Evolutionary conservation across 306 rosid species (phyloP).

Genomic region (Rubus parviflorus): DNA sequence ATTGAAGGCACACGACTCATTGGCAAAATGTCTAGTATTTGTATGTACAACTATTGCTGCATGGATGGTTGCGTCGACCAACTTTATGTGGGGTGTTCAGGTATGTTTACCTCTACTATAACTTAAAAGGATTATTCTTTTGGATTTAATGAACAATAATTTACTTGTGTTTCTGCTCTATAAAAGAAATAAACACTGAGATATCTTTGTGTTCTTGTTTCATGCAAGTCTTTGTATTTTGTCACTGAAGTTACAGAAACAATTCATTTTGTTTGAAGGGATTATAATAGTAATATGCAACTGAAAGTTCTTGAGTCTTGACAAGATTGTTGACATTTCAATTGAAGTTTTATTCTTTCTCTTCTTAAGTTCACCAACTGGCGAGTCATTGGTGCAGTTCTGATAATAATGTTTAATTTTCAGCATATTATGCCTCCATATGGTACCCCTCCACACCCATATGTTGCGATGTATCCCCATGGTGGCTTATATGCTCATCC

Average conservation of each 20-base stretch:
- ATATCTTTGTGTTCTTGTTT: background rate
- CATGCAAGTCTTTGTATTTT: background rate
- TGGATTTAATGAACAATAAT: background rate
- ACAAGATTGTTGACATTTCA: background rate
- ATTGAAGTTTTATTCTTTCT: background rate
- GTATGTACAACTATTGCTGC: background rate
- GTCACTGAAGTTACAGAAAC: background rate
- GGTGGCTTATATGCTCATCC: constrained; percentile 99
- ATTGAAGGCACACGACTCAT: background rate
- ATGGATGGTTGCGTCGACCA: background rate
- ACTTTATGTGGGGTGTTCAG: constrained; percentile 95
- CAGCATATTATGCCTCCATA: constrained; percentile 99
- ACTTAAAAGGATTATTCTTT: background rate
- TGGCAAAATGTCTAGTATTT: background rate
- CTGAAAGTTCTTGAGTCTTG: background rate
- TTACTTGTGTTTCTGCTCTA: background rate
- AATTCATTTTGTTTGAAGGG: background rate
- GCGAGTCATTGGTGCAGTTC: constrained; percentile 12
- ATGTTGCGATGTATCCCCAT: constrained; percentile 99
- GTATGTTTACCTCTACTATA: constrained; percentile 28
- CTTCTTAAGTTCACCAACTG: constrained; percentile 1
- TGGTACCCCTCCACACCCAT: constrained; percentile 96
- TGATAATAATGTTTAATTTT: constrained; percentile 27
- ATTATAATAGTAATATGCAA: background rate
- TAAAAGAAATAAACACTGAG: background rate